Evolutionary conservation across 2,329 filamentous ascomycete species (phyloP), one percentile per base, ranked within the genome.

Genomic region (Fusarium camptoceras): DNA sequence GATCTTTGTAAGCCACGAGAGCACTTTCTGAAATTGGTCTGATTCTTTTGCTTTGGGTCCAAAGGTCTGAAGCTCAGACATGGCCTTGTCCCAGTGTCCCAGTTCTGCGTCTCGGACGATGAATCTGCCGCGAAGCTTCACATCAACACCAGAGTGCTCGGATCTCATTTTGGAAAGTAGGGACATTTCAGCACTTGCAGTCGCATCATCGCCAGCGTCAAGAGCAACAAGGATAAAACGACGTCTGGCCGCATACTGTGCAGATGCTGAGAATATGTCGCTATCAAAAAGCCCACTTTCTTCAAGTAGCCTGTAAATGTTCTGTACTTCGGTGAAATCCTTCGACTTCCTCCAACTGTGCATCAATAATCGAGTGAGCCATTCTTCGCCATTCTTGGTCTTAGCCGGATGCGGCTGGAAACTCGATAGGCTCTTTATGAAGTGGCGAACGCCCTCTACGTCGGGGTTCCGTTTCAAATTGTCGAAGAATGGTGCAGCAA

Each of bases 1-100:
- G 9, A 76, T 64, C 44, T 80, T 80, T 5, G 83, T 84, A 4
- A 82, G 58, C 56, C 68, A 73, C 3, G 67, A 63, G 15, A 80
- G 60, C 8, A 75, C 54, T 12, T 66, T 66, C 55, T 77, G 77
- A 34, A 78, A 77, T 16, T 74, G 70, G 18, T 44, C 16, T 14
- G 69, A 56, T 12, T 63, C 55, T 15, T 69, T 59, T 34, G 72
- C 66, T 41, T 55, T 70, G 10, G 56, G 16, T 20, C 59, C 65
- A 18, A 79, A 73, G 12, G 53, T 48, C 22, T 74, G 54, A 11
- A 80, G 64, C 9, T 72, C 59, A 8, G 60, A 48, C 24, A 57
- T 57, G 3, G 72, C 77, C 4, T 68, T 50, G 4, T 74, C 59
- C 78, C 78, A 80, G 10, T 71, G 64, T 6, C 75, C 72, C 12